Evolutionary conservation across 2,329 filamentous ascomycete genomes (phyloP).

Genomic region (Colletotrichum truncatum): DNA sequence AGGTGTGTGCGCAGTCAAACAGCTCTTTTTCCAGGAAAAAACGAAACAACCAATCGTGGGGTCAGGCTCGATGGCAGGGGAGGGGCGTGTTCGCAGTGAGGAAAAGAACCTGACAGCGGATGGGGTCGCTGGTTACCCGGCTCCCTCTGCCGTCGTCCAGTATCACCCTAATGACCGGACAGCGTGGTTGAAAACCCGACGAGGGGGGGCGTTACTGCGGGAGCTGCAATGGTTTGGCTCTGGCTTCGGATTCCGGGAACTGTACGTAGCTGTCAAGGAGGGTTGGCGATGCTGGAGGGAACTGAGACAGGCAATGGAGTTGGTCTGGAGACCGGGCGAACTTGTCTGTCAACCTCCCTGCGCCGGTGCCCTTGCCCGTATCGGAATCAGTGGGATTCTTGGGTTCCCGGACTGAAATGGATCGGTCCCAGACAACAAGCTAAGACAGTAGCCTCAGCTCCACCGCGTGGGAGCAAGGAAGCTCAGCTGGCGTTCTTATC

Average conservation of each 20-base stretch:
- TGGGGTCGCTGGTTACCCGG: conserved; percentile 28
- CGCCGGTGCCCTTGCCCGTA: not conserved
- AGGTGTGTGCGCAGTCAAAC: conserved; percentile 25
- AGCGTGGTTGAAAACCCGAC: not conserved
- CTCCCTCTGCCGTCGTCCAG: conserved; percentile 27
- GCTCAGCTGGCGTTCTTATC: conserved; percentile 12
- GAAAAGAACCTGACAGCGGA: conserved; percentile 25
- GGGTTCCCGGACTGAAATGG: conserved; percentile 1
- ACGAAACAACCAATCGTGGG: conserved; percentile 13
- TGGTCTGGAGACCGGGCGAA: not conserved
- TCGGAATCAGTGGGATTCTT: not conserved
- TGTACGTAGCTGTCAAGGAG: not conserved
- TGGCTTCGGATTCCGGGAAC: not conserved
- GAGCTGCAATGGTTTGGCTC: no score
- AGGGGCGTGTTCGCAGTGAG: conserved; percentile 24
- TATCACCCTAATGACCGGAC: conserved; percentile 22
- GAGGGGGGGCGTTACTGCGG: no score
- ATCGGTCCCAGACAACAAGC: not conserved
- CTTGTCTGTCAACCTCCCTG: not conserved
- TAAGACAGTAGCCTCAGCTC: conserved; percentile 11
- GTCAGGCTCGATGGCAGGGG: not conserved
- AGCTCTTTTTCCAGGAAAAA: not conserved
- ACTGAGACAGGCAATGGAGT: not conserved
- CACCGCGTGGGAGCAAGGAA: conserved; percentile 24
- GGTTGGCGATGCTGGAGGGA: not conserved